Conservation (phyloP, 2,329 filamentous ascomycete genomes). For the Fusarium domesticum region DNA sequence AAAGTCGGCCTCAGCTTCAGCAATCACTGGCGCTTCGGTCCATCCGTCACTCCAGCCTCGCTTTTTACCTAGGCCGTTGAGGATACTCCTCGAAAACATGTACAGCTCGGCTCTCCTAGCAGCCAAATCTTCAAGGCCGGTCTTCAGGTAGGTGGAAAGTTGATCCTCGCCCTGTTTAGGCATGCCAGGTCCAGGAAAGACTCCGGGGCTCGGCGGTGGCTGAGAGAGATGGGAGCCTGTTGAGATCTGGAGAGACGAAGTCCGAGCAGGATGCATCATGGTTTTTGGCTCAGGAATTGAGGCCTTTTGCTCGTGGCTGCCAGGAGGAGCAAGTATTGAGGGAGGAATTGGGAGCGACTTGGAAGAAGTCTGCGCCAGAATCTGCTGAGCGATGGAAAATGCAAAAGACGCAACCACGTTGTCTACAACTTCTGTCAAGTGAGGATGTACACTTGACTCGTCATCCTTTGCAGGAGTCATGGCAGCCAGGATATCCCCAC, state of each 20-base stretch:
- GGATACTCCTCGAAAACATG: conserved; percentile 72
- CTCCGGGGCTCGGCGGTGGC: conserved; percentile 47
- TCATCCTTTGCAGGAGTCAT: conserved; percentile 44
- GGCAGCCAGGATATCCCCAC: conserved; percentile 70
- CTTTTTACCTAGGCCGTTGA: conserved; percentile 70
- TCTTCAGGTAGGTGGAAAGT: conserved; percentile 52
- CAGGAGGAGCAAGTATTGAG: conserved; percentile 47
- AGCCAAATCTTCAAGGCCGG: conserved; percentile 76
- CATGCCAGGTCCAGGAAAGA: conserved; percentile 50
- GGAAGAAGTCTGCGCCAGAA: conserved; percentile 71
- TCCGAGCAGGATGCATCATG: conserved; percentile 66
- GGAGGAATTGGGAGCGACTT: conserved; percentile 64
- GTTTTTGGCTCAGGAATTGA: conserved; percentile 66
- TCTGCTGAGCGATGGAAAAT: conserved; percentile 72
- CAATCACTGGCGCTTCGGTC: conserved; percentile 55
- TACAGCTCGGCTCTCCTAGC: conserved; percentile 80
- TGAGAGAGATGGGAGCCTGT: conserved; percentile 36
- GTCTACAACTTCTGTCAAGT: conserved; percentile 58
- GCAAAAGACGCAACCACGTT: conserved; percentile 76
- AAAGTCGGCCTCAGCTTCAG: conserved; percentile 48
- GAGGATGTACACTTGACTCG: conserved; percentile 35
- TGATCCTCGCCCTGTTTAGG: conserved; percentile 41
- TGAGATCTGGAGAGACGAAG: conserved; percentile 56
- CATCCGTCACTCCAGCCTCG: conserved; percentile 76
- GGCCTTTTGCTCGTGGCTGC: conserved; percentile 57